A percentile compares a stretch with the other conserved stretches of the same genome.
phyloP scores from a whole-genome alignment of 1,284 basidiomycete genomes.

The Moniliophthora roreri region DNA sequence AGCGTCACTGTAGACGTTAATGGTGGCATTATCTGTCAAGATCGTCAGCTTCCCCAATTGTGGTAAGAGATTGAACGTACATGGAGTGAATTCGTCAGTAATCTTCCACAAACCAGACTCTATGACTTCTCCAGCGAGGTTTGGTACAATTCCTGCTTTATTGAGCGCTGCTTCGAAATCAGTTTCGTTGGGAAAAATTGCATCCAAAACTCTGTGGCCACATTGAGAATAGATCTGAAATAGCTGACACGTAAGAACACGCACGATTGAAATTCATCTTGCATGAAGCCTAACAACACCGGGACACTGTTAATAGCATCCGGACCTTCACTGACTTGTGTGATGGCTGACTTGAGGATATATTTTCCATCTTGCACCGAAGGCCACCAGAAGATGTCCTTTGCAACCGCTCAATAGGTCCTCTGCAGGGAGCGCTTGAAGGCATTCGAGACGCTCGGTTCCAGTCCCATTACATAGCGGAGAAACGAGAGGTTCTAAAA shows the following conservation, averaged over 20 bases:
- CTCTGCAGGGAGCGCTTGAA: conserved; percentile 17
- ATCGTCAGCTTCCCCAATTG: too few relatives aligned
- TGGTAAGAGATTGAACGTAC: too few relatives aligned
- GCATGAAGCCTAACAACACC: conserved; percentile 21
- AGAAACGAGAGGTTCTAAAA: conserved; percentile 11
- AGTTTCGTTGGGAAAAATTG: conserved; percentile 15
- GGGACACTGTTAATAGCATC: conserved; percentile 18
- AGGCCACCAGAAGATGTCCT: conserved; percentile 10
- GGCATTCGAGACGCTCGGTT: conserved; percentile 14
- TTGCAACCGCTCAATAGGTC: conserved; percentile 18
- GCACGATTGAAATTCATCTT: conserved; percentile 23
- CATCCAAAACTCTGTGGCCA: conserved; percentile 13
- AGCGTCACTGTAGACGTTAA: conserved; percentile 6
- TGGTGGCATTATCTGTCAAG: conserved; percentile 10
- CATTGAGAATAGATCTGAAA: background rate
- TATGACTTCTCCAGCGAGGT: conserved; percentile 9
- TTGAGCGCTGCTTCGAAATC: conserved; percentile 14
- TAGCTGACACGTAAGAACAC: background rate
- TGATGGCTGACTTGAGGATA: conserved; percentile 13
- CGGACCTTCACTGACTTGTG: conserved; percentile 15
- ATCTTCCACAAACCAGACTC: conserved; percentile 19
- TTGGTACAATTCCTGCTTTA: conserved; percentile 5
- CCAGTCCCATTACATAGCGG: conserved; percentile 16
- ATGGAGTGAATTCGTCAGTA: conserved; percentile 5
- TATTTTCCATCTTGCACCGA: conserved; percentile 18